Base-by-base conservation (phyloP, 106 monocot genomes). In the Dendrobium huoshanense region DNA sequence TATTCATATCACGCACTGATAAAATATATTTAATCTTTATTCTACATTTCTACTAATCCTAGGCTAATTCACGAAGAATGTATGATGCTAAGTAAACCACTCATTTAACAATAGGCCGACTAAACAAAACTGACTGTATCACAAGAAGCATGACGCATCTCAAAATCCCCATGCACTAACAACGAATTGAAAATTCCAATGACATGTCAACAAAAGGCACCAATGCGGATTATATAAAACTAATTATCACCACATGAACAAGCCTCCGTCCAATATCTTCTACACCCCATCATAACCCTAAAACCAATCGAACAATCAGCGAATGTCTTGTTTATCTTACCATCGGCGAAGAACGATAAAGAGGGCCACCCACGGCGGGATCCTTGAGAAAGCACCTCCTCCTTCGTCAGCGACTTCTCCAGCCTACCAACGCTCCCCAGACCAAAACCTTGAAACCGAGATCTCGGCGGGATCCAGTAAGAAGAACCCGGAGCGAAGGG, bases 401-500 rank as follows among this genome's bases (percentile, higher is more conserved):
- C 87, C 65, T 81, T 73, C 1, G 74, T 81, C 56, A 87, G 70
- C 24, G 84, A 81, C 41, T 80, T 77, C 40, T 77, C 81, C 22
- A 56, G 37, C 75, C 65, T 54, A 19, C 48, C 59, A 24, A 86
- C 5, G 29, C 85, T 59, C 59, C 81, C 85, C 41, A 84, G 77
- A 7, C 83, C 87, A 17, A 77, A n/a, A 2, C 80, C 70, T 9
- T 49, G 45, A 42, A 72, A 41, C 48, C 58, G 33, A 55, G 55
- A 42, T 64, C 67, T 79, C 33, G 87, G 87, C 22, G 90, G 90
- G 72, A 87, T 79, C 85, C 80, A 87, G 80, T 81, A 85, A 25
- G 87, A 87, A 20, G 85, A 78, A 13, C 90, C 87, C 13, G 90
- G 90, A 59, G 83, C 67, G 80, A 87, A 87, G 11, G 87, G 90